Evolutionary conservation across 495 filamentous ascomycete genomes (phyloP), one percentile per base, ranked within the genome.

Genomic region (Tirmania nivea): DNA sequence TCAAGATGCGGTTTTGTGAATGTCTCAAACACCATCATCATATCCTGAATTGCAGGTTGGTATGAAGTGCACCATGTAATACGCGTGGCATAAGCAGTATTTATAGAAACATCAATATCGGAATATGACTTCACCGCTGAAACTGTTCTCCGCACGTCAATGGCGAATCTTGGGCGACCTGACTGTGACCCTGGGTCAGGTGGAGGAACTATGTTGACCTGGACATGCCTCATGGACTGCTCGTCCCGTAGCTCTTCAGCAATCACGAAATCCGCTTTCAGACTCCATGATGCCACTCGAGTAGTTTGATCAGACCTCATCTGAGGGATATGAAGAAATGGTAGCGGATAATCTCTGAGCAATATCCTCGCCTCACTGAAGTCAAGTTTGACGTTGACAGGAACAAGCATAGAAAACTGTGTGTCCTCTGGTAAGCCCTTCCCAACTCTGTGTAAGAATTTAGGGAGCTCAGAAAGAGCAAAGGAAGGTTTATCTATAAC

Each of bases 21-120:
- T 0, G 83, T 83, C 70, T 99, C 90, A 55, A 99, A 85, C 21
- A 92, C 86, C 78, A 96, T 94, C 90, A 99, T 99, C 84, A 95
- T 94, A 61, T 99, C 90, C 66, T 99, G 90, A 52, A 99, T 95
- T 10, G 88, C 92, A 25, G 90, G 90, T 57, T 99, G 90, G 63
- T 96, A 96, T 0, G 90, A 94, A 54, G 87, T 84, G 39, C 88
- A 86, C 90, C 90, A 99, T 34, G 87, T 94, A 51, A 96, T 88
- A 53, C 83, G 78, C 8, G 90, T 99, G 9, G 92, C 81, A 56
- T 84, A 76, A 55, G 80, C 81, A 5, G 89, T 95, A 63, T 95
- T 89, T 62, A 99, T 93, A 52, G 93, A 83, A 57, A 96, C 72
- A 17, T 72, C 74, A 57, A 94, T 84, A 57, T 96, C 83, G 0